Base-by-base conservation (phyloP, 225 moss, liverwort and hornwort species). In the Sphagnum tenellum region DNA sequence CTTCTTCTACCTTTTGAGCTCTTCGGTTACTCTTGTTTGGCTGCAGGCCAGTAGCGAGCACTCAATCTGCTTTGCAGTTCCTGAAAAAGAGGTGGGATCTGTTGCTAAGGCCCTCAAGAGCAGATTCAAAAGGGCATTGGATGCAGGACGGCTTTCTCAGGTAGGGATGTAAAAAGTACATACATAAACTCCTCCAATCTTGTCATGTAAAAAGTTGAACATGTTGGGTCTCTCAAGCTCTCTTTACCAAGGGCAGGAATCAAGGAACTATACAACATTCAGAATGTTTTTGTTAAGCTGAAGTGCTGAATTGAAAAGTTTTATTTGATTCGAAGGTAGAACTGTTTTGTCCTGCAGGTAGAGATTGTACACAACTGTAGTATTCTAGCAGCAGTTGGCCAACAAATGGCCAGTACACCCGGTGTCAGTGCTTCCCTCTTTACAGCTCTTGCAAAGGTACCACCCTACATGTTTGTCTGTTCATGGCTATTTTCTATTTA, bases 31-130 rank as follows among this genome's bases (percentile, higher is more conserved):
- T 29, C 29, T 29, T 29, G 29, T 29, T 52, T 52, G 49, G 3
- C 50, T 67, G 70, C 81, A 98, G 98, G 98, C 98, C n/a, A 98
- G 93, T 61, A 98, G 98, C 71, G 98, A 98, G 79, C 98, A 98
- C 68, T 98, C 98, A 7, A 66, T 98, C 5, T 98, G 98, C 76
- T 98, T 98, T 80, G 98, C 98, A 53, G 86, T 98, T 56, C 98
- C 98, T 4, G 83, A 70, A 57, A 82, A 69, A 70, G 98, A 98
- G 74, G 89, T 73, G 47, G 72, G 70, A 47, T 63, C 75, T 55
- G 98, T 98, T 65, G 77, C 87, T 49, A 79, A 78, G 73, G 98
- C 98, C 45, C 71, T 98, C 79, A 90, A 90, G 79, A 79, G 57
- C 9, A 90, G 75, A 72, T 98, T 98, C 50, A 83, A 78, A 74